Evolutionary conservation across 2,329 filamentous ascomycete genomes (phyloP), one percentile per base, ranked within the genome.

Genomic region (Pseudocercospora fuligena): DNA sequence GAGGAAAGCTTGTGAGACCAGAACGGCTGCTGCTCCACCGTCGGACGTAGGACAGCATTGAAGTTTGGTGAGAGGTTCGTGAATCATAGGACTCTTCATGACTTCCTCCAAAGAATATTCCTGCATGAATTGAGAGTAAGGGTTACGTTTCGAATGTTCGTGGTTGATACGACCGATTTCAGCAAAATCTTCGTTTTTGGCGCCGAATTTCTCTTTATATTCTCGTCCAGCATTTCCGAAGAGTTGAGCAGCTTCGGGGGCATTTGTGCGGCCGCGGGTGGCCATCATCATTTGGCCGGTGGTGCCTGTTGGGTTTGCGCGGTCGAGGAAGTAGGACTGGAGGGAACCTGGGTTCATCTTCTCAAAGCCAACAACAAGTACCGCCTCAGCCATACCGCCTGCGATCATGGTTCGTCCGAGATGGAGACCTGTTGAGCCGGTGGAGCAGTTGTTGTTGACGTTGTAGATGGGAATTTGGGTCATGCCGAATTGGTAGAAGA

Each of bases 401-500:
- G 88, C 85, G 72, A 98, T 89, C 78, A 96, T 85, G 64, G 90
- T 92, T 46, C 93, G 85, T 2, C 87, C 94, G 87, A 98, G 90
- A 76, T 90, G 89, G 67, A 98, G 83, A 8, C 94, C 94, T 0
- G 94, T 97, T 5, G 90, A 93, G 16, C 94, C 94, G 0, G 94
- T 98, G 2, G 92, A 92, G 85, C 94, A 98, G 84, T 97, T 97
- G 86, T 98, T 98, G 87, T 97, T 97, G 77, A 97, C 93, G 77
- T 98, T 98, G 85, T 96, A 94, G 78, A 98, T 92, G 75, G 94
- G 94, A 73, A 98, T 97, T 76, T 91, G 86, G 49, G 93, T 97
- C 90, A 98, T 94, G 83, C 94, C 94, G 80, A 98, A 97, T 82
- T 98, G 94, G 82, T 98, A 98, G 82, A 98, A 97, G 77, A 97